Base-by-base conservation (phyloP, 176 grass and related monocot species). In the Luzula sylvatica region DNA sequence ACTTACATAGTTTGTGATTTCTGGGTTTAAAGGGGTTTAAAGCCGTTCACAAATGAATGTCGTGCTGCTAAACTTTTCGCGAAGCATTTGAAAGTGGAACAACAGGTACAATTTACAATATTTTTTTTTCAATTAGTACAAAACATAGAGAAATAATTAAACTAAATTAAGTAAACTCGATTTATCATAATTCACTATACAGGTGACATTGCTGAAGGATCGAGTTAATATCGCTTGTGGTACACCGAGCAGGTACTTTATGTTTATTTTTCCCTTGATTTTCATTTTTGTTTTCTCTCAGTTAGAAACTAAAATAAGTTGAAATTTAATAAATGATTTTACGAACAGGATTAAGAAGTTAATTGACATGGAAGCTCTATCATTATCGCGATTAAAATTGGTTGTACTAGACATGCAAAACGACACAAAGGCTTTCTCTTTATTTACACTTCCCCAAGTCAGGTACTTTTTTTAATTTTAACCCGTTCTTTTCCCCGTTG, bases 371-470 rank as follows among this genome's bases (percentile, higher is more conserved):
- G 90, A 96, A 58, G 84, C 84, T 9, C 59, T 96, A 22, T 89
- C 84, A 2, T 50, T 96, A 11, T 78, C 85, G 70, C 77, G 84
- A 44, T 26, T 83, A 56, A 76, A 81, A 58, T 15, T 89, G 39
- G 71, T 95, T 49, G 65, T 96, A 12, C 49, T 96, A 13, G 84
- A 89, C 71, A 89, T 89, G 77, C 90, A 86, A 60, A 96, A 60
- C 70, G 90, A 96, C 50, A 67, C 81, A 8, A 96, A 96, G 63
- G 79, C 80, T 55, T 89, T 82, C 61, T 88, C 78, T 19, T 81
- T 96, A 46, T 82, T 96, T 64, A 89, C 81, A 1, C 72, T 86
- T 42, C 90, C 90, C 28, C 90, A 96, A 96, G 90, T 96, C 73
- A 89, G 84, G 90, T 89, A 50, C 50, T 20, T 20, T 46, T 25